Evolutionary conservation across 1,284 basidiomycete species (phyloP), one percentile per base, ranked within the genome.

Genomic region (Chalciporus sp.): DNA sequence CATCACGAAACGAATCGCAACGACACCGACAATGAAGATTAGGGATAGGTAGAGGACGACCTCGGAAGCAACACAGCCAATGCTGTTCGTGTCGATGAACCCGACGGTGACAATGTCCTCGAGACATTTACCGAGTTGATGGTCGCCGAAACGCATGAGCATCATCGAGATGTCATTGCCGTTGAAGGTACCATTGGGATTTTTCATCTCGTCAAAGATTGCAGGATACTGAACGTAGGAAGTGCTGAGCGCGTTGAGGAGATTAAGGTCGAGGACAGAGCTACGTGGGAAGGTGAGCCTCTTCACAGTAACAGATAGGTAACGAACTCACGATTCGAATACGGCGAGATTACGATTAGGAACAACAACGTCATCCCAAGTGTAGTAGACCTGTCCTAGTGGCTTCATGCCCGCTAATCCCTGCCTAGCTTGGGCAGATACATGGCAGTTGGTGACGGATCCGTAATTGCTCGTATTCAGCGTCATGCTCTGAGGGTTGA

Each of bases 21-120:
- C 96, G 56, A 98, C 95, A 57, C 96, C 97, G 59, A 98, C 88
- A 71, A 99, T 99, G 83, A 98, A 97, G 61, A 96, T 85, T 63
- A 98, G 86, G 45, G 96, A 98, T 53, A 98, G 80, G 71, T 96
- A 97, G 56, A 99, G 87, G 41, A 98, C 95, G 57, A 98, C 88
- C 57, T 91, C 81, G 20, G 96, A 98, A 2, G 95, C 95, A 55
- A 99, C 91, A 67, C 96, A 99, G 29, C 96, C 96, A 59, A 98
- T 95, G 52, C 88, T 90, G 63, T 89, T 88, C 46, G 92, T 94
- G 74, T 98, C 96, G 67, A 99, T 89, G 74, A 92, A 98, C 11
- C 95, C 97, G 58, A 98, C 86, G 14, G 86, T 88, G 57, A 92
- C 76, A 61, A 94, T 79, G 70, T 98, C 92, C 66, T 90, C 80